Evolutionary conservation across 1,284 basidiomycete genomes (phyloP).

Genomic region (Cystobasidium slooffiae): DNA sequence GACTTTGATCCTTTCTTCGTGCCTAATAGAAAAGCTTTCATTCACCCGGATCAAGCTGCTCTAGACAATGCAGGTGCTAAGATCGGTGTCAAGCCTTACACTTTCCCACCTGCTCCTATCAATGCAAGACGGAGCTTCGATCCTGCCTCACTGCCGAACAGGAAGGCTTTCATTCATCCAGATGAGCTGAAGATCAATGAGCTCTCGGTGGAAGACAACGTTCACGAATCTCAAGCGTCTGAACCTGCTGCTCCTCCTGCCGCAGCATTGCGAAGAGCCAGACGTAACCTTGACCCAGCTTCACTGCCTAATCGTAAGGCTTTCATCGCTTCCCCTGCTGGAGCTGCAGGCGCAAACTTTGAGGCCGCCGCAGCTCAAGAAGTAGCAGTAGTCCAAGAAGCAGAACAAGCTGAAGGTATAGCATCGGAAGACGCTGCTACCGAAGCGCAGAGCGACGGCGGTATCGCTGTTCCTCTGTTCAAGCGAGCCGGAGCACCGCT

Average conservation of each 20-base stretch:
- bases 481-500: constrained; percentile 45
- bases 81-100: neutral
- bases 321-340: constrained; percentile 27
- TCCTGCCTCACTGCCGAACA: constrained; percentile 19
- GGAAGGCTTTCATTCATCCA: constrained; percentile 29
- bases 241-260: neutral
- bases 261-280: neutral
- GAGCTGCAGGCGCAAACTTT: neutral
- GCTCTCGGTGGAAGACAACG: neutral
- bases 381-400: neutral
- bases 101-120: neutral
- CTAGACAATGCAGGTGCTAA: neutral
- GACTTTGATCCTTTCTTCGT: constrained; percentile 12
- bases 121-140: constrained; percentile 4
- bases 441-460: neutral
- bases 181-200: constrained; percentile 3
- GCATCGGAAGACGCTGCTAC: neutral
- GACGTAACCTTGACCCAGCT: constrained; percentile 2
- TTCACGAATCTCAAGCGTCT: neutral
- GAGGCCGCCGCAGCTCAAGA: neutral
- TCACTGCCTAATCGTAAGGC: constrained; percentile 23
- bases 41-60: constrained; percentile 11
- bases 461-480: constrained; percentile 44
- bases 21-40: constrained; percentile 32
- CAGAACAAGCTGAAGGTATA: too few relatives aligned